phyloP scores from a whole-genome alignment of 768 basidiomycete species.

The Mycena galericulata region DNA sequence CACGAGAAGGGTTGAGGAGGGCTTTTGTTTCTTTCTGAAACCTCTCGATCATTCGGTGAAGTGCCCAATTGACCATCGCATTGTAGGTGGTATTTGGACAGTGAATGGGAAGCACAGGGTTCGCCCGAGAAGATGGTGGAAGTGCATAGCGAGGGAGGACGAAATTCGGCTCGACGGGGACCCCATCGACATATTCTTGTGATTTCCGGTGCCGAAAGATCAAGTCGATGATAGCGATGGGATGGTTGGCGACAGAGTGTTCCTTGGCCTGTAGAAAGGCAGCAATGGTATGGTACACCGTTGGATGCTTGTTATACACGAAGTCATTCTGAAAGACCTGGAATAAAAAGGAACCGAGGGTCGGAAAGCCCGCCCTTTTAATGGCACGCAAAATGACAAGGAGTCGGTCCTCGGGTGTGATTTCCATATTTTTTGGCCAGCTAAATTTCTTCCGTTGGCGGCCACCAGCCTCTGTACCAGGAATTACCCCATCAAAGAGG shows the following conservation, averaged over 20 bases:
- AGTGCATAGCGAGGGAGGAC: slow-evolving; percentile 18
- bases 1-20: neutral
- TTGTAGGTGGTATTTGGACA: slow-evolving; percentile 3
- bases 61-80: slow-evolving; percentile 14
- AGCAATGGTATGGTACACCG: slow-evolving; percentile 1
- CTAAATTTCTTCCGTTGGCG: no score
- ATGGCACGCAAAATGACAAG: slow-evolving; percentile 13
- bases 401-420: slow-evolving; percentile 6
- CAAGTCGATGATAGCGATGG: slow-evolving; percentile 2
- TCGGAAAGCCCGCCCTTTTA: slow-evolving; percentile 15
- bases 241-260: neutral
- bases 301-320: neutral
- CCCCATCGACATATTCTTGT: neutral
- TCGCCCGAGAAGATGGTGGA: slow-evolving; percentile 18
- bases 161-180: neutral
- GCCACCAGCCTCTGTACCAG: no score
- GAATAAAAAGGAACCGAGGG: slow-evolving; percentile 2
- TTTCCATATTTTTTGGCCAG: no score
- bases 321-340: slow-evolving; percentile 1
- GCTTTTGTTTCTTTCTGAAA: neutral
- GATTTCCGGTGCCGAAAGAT: slow-evolving; percentile 12
- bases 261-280: slow-evolving; percentile 14
- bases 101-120: neutral
- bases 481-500: no score
- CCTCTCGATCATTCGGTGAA: neutral